Evolutionary conservation across 2,329 filamentous ascomycete genomes (phyloP).

Genomic region (Lecanicillium sp.): DNA sequence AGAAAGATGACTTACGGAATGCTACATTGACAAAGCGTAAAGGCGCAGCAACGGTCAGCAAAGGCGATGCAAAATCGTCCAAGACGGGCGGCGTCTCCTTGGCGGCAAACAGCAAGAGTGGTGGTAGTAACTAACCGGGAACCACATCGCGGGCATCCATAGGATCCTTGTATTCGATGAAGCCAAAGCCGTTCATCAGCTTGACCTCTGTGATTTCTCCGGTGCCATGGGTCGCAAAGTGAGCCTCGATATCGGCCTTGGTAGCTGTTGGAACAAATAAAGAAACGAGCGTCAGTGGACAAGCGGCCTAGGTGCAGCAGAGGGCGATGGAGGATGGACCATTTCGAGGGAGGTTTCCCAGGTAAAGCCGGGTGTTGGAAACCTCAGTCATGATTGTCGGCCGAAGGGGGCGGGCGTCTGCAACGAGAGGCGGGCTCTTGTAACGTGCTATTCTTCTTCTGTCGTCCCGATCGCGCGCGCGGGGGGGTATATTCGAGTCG

Average conservation of each 20-base stretch:
- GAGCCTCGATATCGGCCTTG: constrained; percentile 91
- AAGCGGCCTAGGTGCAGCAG: too few species aligned
- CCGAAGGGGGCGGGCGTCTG: not conserved
- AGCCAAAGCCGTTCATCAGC: constrained; percentile 99
- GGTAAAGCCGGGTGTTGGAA: constrained; percentile 88
- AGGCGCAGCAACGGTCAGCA: too few species aligned
- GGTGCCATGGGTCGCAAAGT: constrained; percentile 92
- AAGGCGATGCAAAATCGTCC: not conserved
- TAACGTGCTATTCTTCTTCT: too few species aligned
- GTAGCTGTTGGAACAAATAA: constrained; percentile 56
- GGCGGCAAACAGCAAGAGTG: not conserved
- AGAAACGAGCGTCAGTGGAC: constrained; percentile 34
- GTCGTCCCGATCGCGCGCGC: too few species aligned
- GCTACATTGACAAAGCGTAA: constrained; percentile 30
- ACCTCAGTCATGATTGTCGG: constrained; percentile 68
- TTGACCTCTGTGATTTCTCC: constrained; percentile 99
- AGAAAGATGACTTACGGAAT: constrained; percentile 46
- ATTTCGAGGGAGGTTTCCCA: constrained; percentile 95
- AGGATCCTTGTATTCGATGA: constrained; percentile 98
- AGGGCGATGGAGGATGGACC: constrained; percentile 45
- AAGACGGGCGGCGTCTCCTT: too few species aligned
- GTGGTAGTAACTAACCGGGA: constrained; percentile 60
- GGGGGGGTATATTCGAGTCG: too few species aligned
- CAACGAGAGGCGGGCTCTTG: too few species aligned
- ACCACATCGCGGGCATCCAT: constrained; percentile 98